Conservation (phyloP, 306 rosid genomes). For the Cicer judaicum region DNA sequence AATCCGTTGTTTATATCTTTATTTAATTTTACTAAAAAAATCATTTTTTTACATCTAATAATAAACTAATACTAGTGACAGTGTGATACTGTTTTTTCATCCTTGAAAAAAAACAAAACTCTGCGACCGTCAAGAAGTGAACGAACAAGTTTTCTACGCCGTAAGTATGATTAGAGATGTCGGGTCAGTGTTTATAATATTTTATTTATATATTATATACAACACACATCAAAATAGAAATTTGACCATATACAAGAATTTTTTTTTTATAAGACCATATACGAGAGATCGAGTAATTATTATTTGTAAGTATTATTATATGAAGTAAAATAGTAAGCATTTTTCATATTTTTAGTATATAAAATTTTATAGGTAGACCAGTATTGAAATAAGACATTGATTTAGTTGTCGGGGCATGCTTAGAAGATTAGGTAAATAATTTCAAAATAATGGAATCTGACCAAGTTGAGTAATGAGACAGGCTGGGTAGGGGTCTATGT, state of each 20-base stretch:
- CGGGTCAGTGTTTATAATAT: slow-evolving; percentile 40
- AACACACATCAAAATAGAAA: too few relatives aligned
- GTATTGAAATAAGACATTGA: slow-evolving; percentile 60
- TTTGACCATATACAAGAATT: too few relatives aligned
- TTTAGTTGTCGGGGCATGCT: slow-evolving; percentile 66
- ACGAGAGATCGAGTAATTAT: too few relatives aligned
- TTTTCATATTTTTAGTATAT: too few relatives aligned
- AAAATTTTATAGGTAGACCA: neutral
- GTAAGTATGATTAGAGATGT: slow-evolving; percentile 41
- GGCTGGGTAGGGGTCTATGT: slow-evolving; percentile 62
- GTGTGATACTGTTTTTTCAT: neutral
- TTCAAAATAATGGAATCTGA: slow-evolving; percentile 56
- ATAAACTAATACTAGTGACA: too few relatives aligned
- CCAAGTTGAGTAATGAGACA: slow-evolving; percentile 55
- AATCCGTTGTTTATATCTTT: neutral
- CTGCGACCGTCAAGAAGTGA: slow-evolving; percentile 29
- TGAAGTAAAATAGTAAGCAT: too few relatives aligned
- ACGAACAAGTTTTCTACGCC: slow-evolving; percentile 39
- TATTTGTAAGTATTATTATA: too few relatives aligned
- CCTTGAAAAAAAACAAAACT: slow-evolving; percentile 1
- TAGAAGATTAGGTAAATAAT: slow-evolving; percentile 56
- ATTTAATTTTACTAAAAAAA: too few relatives aligned
- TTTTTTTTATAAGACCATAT: too few relatives aligned
- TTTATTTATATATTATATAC: neutral
- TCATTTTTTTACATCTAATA: slow-evolving; percentile 13